A percentile compares a stretch with the other conserved stretches of the same genome.
phyloP scores from a whole-genome alignment of 2,329 filamentous ascomycete species.

The Coniochaeta prunicola region DNA sequence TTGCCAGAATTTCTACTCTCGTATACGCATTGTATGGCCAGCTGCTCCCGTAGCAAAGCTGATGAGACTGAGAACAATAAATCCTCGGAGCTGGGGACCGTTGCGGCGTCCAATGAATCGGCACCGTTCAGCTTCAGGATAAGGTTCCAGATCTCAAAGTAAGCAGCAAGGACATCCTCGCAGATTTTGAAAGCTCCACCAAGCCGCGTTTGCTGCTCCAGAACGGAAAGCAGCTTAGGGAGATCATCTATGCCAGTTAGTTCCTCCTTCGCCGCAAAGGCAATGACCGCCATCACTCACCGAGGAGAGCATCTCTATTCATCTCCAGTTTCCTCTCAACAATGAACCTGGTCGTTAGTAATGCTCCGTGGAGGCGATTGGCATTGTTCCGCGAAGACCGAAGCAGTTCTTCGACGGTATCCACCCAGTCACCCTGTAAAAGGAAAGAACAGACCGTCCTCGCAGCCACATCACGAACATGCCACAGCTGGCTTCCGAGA shows the following conservation, averaged over 20 bases:
- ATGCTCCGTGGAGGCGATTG: constrained; percentile 52
- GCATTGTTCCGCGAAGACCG: constrained; percentile 18
- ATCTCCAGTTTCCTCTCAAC: constrained; percentile 42
- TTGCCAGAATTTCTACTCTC: constrained; percentile 15
- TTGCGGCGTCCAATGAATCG: neutral
- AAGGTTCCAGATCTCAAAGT: constrained; percentile 38
- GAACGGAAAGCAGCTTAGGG: constrained; percentile 2
- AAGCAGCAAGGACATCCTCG: constrained; percentile 36
- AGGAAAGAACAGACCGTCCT: constrained; percentile 62
- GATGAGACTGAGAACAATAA: constrained; percentile 16
- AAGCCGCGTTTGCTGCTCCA: constrained; percentile 1
- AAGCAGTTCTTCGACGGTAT: constrained; percentile 29
- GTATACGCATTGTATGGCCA: constrained; percentile 27
- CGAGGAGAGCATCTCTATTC: neutral
- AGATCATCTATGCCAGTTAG: constrained; percentile 2
- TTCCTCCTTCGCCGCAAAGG: neutral
- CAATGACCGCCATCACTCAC: neutral
- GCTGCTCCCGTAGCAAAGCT: constrained; percentile 10
- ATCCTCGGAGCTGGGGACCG: constrained; percentile 7
- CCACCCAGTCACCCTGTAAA: constrained; percentile 41
- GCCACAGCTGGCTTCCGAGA: constrained; percentile 66
- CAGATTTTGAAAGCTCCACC: constrained; percentile 11
- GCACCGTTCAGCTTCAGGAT: constrained; percentile 22
- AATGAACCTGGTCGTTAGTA: constrained; percentile 49
- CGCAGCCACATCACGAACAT: constrained; percentile 74